These are phyloP conservation scores for Vicia villosa DNA, from an alignment of 306 rosid genomes.

Conservation along the genomic window DNA sequence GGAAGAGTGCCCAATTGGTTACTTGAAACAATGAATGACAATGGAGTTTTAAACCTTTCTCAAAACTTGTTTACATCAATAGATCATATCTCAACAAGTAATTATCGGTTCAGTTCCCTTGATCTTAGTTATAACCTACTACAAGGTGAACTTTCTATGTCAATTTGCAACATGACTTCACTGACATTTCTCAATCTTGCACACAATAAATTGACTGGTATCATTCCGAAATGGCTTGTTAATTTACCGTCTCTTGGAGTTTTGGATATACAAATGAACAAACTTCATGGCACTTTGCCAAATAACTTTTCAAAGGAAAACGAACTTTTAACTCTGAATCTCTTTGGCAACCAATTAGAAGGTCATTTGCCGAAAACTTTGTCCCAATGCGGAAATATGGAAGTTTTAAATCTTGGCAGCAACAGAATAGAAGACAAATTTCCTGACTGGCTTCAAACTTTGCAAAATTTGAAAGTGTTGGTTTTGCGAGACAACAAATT, in stretches of 20 bases:
- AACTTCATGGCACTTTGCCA: not conserved
- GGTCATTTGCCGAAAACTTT: not conserved
- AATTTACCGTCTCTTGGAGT: not conserved
- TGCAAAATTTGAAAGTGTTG: conserved; percentile 30
- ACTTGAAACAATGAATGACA: not conserved
- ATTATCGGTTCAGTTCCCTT: not conserved
- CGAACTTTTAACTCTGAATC: not conserved
- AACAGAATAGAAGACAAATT: conserved; percentile 37
- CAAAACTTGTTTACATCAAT: not conserved
- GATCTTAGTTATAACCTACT: not conserved
- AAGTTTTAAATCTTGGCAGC: conserved; percentile 40
- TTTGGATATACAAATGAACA: not conserved
- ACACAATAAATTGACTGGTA: not conserved
- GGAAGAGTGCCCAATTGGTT: not conserved
- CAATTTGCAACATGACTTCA: not conserved
- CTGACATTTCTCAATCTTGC: not conserved
- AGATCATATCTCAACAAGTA: not conserved
- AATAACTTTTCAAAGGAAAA: not conserved
- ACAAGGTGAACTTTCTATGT: not conserved
- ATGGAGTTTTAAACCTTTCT: not conserved
- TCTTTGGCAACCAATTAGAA: not conserved
- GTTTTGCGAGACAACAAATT: conserved; percentile 42
- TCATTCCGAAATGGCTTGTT: not conserved
- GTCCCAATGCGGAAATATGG: not conserved
- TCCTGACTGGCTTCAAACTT: conserved; percentile 43